Evolutionary conservation across 2,329 filamentous ascomycete genomes (phyloP).

Genomic region (Parastagonospora avenae): DNA sequence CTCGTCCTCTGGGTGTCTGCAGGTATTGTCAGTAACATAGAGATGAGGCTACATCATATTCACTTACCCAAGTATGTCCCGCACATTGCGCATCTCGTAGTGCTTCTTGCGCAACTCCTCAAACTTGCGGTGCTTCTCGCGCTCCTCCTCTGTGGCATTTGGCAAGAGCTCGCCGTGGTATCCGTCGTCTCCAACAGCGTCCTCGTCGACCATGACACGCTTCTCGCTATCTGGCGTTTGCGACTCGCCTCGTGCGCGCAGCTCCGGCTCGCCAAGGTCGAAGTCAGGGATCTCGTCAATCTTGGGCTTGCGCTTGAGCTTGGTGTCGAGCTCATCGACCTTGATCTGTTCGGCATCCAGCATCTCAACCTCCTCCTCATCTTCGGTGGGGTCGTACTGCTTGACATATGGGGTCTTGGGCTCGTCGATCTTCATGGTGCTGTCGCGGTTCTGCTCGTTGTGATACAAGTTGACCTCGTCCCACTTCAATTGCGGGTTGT

Average conservation of each 20-base stretch:
- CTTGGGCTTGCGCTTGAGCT: conserved; percentile 55
- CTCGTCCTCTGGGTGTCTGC: conserved; percentile 28
- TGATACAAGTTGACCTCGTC: conserved; percentile 98
- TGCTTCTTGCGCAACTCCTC: conserved; percentile 92
- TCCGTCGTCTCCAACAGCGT: conserved; percentile 47
- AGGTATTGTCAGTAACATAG: conserved; percentile 5
- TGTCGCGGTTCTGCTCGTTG: conserved; percentile 91
- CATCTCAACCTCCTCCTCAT: conserved; percentile 72
- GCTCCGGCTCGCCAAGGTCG: conserved; percentile 88
- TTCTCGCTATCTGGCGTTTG: conserved; percentile 63
- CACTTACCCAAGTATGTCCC: conserved; percentile 75
- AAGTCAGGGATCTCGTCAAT: conserved; percentile 86
- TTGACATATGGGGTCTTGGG: conserved; percentile 96
- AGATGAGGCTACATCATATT: no score
- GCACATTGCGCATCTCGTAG: conserved; percentile 98
- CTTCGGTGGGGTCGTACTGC: conserved; percentile 87
- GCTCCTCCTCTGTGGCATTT: conserved; percentile 67
- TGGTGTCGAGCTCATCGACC: conserved; percentile 69
- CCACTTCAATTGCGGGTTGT: conserved; percentile 86
- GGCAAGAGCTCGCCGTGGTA: conserved; percentile 65
- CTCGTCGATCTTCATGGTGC: conserved; percentile 99
- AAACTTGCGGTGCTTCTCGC: conserved; percentile 89
- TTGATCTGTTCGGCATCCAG: conserved; percentile 73
- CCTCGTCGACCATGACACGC: conserved; percentile 77
- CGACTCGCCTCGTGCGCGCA: conserved; percentile 45